These are phyloP conservation scores for Trametes gibbosa DNA, from an alignment of 768 basidiomycete genomes.

Conservation along the genomic window DNA sequence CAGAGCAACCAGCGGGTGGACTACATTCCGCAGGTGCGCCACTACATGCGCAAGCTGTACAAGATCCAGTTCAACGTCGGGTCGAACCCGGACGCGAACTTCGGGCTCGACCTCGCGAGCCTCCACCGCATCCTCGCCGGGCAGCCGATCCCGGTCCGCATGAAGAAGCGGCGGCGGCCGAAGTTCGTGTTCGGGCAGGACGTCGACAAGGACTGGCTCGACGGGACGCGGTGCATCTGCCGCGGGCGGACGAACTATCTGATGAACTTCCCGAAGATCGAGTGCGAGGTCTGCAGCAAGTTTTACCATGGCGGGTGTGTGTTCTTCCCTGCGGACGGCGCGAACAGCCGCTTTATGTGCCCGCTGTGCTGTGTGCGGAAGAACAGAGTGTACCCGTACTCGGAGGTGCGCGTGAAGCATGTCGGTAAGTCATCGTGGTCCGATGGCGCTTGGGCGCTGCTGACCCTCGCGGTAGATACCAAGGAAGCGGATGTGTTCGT, in stretches of 20 bases:
- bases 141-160: conserved; percentile 48
- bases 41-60: conserved; percentile 89
- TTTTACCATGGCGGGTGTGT: conserved; percentile 76
- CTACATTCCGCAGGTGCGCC: conserved; percentile 79
- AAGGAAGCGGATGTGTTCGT: conserved; percentile 60
- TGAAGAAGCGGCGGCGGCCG: conserved; percentile 57
- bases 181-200: conserved; percentile 78
- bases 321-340: conserved; percentile 54
- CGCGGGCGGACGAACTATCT: conserved; percentile 64
- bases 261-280: conserved; percentile 58
- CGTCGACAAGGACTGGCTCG: conserved; percentile 66
- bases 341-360: conserved; percentile 53
- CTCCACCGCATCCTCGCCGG: conserved; percentile 78
- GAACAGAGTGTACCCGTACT: conserved; percentile 66
- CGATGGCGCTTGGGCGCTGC: not conserved
- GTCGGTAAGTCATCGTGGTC: conserved; percentile 41
- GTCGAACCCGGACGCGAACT: conserved; percentile 76
- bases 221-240: conserved; percentile 80
- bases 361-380: conserved; percentile 78
- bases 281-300: conserved; percentile 64
- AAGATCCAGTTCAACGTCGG: conserved; percentile 89
- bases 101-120: conserved; percentile 78
- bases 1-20: conserved; percentile 70
- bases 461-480: conserved; percentile 37
- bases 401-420: conserved; percentile 72